A percentile compares a stretch with the other conserved stretches of the same genome.
phyloP scores from a whole-genome alignment of 2,329 filamentous ascomycete genomes.

The Tolypocladium album region DNA sequence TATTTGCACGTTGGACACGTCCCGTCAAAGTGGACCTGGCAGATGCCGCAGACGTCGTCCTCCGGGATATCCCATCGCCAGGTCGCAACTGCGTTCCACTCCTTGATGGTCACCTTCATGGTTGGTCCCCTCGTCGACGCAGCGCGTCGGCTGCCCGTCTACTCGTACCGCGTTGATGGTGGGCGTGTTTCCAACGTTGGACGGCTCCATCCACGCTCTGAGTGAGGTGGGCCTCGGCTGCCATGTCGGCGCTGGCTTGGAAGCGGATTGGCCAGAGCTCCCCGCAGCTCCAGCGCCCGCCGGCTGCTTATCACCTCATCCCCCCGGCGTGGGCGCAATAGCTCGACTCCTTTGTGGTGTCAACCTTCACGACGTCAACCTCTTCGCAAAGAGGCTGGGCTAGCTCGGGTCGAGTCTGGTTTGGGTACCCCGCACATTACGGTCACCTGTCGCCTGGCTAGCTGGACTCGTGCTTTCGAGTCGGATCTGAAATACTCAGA shows the following conservation, averaged over 20 bases:
- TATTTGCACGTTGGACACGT: slow-evolving; percentile 98
- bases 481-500: neutral
- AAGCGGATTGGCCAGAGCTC: neutral
- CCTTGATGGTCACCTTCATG: slow-evolving; percentile 94
- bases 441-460: neutral
- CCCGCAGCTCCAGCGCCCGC: neutral
- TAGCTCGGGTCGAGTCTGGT: neutral
- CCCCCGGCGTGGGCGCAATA: neutral
- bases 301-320: neutral
- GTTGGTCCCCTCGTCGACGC: neutral
- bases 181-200: neutral
- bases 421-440: neutral
- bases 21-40: slow-evolving; percentile 93
- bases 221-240: neutral
- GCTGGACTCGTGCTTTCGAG: neutral
- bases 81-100: slow-evolving; percentile 89
- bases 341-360: neutral
- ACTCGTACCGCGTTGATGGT: neutral
- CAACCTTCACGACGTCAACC: neutral
- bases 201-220: neutral
- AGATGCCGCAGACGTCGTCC: slow-evolving; percentile 97
- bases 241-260: neutral
- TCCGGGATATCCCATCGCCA: slow-evolving; percentile 98
- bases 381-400: neutral
- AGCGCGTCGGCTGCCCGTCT: neutral